phyloP scores from a whole-genome alignment of 352 stramenopile genomes.

The Chrysophaeum taylorii region DNA sequence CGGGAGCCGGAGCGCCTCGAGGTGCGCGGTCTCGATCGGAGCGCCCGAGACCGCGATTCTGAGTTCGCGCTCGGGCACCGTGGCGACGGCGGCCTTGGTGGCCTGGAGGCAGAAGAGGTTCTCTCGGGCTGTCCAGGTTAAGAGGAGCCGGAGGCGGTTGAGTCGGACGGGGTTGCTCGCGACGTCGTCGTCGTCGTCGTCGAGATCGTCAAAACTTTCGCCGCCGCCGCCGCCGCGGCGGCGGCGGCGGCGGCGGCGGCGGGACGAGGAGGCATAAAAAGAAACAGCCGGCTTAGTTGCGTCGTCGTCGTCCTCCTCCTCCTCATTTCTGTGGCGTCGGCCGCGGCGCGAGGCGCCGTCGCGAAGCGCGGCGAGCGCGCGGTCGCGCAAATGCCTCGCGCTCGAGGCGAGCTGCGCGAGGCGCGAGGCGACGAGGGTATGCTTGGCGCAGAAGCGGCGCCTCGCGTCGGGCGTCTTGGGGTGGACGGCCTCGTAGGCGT shows the following conservation, averaged over 20 bases:
- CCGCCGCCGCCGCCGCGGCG: not conserved
- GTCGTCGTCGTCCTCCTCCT: not conserved
- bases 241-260: slow-evolving; percentile 9
- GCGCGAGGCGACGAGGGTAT: slow-evolving; percentile 10
- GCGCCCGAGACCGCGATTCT: no score
- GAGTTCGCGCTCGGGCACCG: no score
- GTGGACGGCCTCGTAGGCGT: slow-evolving; percentile 28
- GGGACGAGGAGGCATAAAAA: no score
- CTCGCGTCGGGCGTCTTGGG: not conserved
- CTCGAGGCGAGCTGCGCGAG: slow-evolving; percentile 14
- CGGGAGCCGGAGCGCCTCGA: no score
- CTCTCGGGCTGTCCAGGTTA: slow-evolving; percentile 26
- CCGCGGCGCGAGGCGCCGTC: not conserved
- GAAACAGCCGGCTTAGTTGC: no score
- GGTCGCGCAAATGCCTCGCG: slow-evolving; percentile 10
- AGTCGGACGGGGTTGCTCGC: slow-evolving; percentile 15
- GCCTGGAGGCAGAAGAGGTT: no score
- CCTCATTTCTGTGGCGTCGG: not conserved
- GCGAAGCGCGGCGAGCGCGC: slow-evolving; percentile 4
- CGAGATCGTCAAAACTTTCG: not conserved
- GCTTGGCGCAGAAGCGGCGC: not conserved
- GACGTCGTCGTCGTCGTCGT: slow-evolving; percentile 4
- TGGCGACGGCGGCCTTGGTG: not conserved
- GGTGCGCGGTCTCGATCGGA: no score
- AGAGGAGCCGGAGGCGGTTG: slow-evolving; percentile 22